Base-by-base conservation (phyloP, 2,329 filamentous ascomycete species). In the Pseudocercospora musae region DNA sequence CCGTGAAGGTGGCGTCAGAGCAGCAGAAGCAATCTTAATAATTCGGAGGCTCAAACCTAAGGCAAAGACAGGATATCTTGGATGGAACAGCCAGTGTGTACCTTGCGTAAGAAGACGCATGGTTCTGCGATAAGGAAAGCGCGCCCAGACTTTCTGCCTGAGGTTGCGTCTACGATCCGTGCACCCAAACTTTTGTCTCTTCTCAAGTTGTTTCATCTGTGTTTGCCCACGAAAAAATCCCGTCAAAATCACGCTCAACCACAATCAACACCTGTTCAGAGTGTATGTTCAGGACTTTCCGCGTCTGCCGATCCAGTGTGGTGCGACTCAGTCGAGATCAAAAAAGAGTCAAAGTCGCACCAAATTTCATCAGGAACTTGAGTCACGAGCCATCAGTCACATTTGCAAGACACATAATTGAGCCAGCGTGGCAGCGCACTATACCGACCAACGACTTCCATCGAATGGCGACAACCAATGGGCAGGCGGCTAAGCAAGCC, bases 381-480 rank as follows among this genome's bases (percentile, higher is more conserved):
- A 66, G 56, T 66, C 64, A 66, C 60, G 33, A 57, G 54, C 27
- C 44, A 15, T 29, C 57, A 67, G 60, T 65, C 62, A 67, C 37
- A 60, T 21, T 48, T 58, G 23, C 48, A 31, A 27, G 31, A 37
- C 29, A 21, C 46, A 37, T 25, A 59, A 23, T 42, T 56, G 37
- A 62, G 27, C 61, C 37, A 20, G 10, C 52, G 44, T 23, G 29
- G n/a, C 33, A 25, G 21, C 48, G 42, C 48, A 40, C 1, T 18
- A 54, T 44, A 40, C 20, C 55, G 8, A 60, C 46, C 9, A 21
- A 20, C 13, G 29, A 21, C 15, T 10, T 11, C 21, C 58, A 33
- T 23, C 66, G 27, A 1, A 71, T 71, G 67, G 69, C 68, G 13
- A 23, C 66, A 11, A 59, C 66, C 11, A 68, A 66, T 40, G 68